Percentiles rank a stretch among this genome's conserved stretches.
These are phyloP conservation scores for Carex kokanica DNA, from an alignment of 176 grass and related monocot species.

Conservation along the genomic window DNA sequence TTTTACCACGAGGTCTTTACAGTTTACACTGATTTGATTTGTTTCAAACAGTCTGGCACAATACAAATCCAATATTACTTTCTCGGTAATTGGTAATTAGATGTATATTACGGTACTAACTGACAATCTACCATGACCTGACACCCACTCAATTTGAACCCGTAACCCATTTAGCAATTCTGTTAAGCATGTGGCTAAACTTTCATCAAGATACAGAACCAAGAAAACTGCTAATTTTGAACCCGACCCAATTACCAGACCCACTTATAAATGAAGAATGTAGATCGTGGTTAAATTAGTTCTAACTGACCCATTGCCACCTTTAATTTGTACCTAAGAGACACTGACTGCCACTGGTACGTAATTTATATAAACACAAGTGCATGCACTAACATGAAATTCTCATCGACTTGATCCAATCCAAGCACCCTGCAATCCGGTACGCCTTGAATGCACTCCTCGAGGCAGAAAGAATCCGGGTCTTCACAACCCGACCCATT, in stretches of 20 bases:
- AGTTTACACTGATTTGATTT: background rate
- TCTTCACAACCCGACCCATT: conserved; percentile 4
- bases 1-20: background rate
- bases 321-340: background rate
- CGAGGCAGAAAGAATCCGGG: background rate
- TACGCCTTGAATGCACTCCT: background rate
- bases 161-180: background rate
- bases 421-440: background rate
- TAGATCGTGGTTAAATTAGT: background rate
- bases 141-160: background rate
- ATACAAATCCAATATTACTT: background rate
- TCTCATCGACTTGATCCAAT: conserved; percentile 24
- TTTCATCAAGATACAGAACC: background rate
- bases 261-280: background rate
- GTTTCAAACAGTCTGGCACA: background rate
- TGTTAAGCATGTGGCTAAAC: background rate
- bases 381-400: conserved; percentile 21
- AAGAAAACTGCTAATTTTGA: background rate
- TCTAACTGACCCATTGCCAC: background rate
- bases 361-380: conserved; percentile 8
- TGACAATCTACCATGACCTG: background rate
- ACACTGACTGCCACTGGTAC: background rate
- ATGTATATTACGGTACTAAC: background rate
- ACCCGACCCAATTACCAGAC: background rate
- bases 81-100: background rate